phyloP scores from a whole-genome alignment of 2,329 filamentous ascomycete genomes.

The Pseudocercospora fijiensis region DNA sequence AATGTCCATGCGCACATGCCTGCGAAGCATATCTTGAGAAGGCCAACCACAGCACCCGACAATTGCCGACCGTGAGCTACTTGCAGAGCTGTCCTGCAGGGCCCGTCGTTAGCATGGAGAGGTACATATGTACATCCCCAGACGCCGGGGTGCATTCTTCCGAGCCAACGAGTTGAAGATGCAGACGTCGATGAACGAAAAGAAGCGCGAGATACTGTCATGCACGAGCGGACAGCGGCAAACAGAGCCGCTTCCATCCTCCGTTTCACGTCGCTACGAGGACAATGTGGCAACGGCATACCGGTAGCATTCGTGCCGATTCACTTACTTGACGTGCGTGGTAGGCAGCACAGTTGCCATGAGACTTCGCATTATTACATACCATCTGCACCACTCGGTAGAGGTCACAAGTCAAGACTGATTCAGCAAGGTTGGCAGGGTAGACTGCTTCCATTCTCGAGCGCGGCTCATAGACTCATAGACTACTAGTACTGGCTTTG shows the following conservation, averaged over 20 bases:
- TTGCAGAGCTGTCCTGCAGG: background rate
- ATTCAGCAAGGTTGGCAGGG: background rate
- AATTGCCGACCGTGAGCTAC: constrained; percentile 2
- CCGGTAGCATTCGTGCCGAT: background rate
- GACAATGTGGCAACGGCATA: background rate
- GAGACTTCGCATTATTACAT: background rate
- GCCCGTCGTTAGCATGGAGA: constrained; percentile 1
- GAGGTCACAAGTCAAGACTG: background rate
- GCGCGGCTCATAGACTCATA: too few relatives aligned
- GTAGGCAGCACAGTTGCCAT: background rate
- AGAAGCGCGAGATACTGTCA: background rate
- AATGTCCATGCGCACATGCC: background rate
- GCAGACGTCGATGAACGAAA: background rate
- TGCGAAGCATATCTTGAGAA: background rate
- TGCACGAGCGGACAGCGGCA: background rate
- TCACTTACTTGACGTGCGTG: background rate
- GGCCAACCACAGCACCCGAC: constrained; percentile 5
- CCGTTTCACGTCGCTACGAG: background rate
- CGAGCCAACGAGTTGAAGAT: background rate
- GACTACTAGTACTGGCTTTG: too few relatives aligned
- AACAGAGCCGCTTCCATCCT: background rate
- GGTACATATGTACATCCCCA: background rate
- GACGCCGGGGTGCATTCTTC: background rate
- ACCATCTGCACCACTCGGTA: background rate
- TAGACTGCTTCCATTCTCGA: background rate